Conservation (phyloP, 2,329 filamentous ascomycete genomes). For the Penicillium sp. region DNA sequence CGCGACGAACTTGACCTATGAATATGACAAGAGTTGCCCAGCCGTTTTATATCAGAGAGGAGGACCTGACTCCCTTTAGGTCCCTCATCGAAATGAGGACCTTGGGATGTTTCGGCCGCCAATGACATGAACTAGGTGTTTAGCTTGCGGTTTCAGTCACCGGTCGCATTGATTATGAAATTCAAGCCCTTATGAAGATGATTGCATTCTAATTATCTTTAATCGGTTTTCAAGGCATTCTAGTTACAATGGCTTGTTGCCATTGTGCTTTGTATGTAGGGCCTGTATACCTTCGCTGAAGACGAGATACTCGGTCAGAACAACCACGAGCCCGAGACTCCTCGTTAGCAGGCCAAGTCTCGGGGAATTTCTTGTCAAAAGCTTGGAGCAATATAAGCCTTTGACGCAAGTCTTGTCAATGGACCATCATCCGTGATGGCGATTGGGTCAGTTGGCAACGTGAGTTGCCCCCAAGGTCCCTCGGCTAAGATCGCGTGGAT, state of each 20-base stretch:
- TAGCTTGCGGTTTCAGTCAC: not conserved
- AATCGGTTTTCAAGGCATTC: not conserved
- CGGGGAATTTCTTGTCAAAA: constrained; percentile 6
- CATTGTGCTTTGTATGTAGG: not conserved
- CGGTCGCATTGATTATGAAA: not conserved
- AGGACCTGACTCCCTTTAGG: constrained; percentile 3
- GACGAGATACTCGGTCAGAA: not conserved
- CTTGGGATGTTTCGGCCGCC: constrained; percentile 19
- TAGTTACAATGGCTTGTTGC: not conserved
- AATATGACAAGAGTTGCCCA: not conserved
- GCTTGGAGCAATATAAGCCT: constrained; percentile 7
- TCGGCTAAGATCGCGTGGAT: constrained; percentile 13
- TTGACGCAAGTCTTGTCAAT: constrained; percentile 1
- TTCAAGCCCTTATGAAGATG: not conserved
- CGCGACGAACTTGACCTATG: not conserved
- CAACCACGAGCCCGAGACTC: not conserved
- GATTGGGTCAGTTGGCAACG: constrained; percentile 13
- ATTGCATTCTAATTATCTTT: not conserved
- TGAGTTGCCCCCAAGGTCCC: constrained; percentile 24
- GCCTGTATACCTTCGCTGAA: not conserved
- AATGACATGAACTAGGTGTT: not conserved
- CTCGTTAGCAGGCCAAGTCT: not conserved
- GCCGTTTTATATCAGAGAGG: constrained; percentile 8
- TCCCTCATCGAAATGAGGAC: constrained; percentile 17
- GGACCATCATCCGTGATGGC: not conserved